Evolutionary conservation across 352 stramenopile genomes (phyloP).

Genomic region (Blastocystis sp.): DNA sequence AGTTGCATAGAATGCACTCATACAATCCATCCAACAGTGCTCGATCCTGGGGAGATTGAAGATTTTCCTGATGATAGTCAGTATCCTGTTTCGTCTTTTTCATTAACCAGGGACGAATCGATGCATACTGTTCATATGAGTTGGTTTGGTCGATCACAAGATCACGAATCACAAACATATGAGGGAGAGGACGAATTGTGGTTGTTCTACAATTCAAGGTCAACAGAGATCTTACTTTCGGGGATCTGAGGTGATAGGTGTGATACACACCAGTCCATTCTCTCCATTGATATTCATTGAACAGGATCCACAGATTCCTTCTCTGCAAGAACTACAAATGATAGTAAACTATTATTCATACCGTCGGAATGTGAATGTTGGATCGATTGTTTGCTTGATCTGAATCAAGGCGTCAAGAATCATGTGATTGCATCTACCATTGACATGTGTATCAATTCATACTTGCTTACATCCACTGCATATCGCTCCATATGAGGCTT

Average conservation of each 20-base stretch:
- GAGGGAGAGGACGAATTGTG: slow-evolving; percentile 84
- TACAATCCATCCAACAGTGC: slow-evolving; percentile 99
- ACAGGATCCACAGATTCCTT: slow-evolving; percentile 97
- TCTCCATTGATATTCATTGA: slow-evolving; percentile 98
- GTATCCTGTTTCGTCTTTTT: slow-evolving; percentile 69
- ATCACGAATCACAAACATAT: slow-evolving; percentile 99
- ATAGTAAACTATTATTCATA: slow-evolving; percentile 63
- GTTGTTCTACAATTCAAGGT: slow-evolving; percentile 69
- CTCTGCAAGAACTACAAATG: slow-evolving; percentile 74
- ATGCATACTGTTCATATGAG: slow-evolving; percentile 91
- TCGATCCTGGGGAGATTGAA: slow-evolving; percentile 86
- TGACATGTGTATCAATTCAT: background rate
- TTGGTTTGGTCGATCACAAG: slow-evolving; percentile 83
- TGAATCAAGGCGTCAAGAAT: slow-evolving; percentile 97
- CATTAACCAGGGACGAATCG: slow-evolving; percentile 98
- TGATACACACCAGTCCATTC: slow-evolving; percentile 95
- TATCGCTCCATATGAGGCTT: slow-evolving; percentile 59
- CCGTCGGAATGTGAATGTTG: slow-evolving; percentile 90
- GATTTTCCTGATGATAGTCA: slow-evolving; percentile 65
- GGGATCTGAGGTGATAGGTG: slow-evolving; percentile 75
- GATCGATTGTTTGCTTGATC: slow-evolving; percentile 98
- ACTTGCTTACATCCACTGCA: slow-evolving; percentile 34
- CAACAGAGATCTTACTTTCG: background rate
- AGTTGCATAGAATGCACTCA: slow-evolving; percentile 98
- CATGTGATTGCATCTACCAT: slow-evolving; percentile 85